phyloP scores from a whole-genome alignment of 2,329 filamentous ascomycete genomes.

The Ascochyta lentis region DNA sequence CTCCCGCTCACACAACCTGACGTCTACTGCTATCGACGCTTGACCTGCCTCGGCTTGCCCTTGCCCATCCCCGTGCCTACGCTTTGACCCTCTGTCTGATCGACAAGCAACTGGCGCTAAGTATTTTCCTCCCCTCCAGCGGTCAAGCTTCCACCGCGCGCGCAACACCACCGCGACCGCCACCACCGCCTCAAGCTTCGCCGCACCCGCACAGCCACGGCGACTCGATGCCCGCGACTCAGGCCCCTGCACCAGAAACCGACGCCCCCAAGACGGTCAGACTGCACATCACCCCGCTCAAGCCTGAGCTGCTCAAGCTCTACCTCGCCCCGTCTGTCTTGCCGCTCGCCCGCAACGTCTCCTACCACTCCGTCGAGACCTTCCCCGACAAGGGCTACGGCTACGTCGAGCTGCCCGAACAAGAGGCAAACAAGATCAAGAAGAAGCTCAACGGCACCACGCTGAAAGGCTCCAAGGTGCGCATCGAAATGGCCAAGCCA shows the following conservation, averaged over 20 bases:
- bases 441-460: conserved; percentile 89
- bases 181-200: conserved; percentile 1
- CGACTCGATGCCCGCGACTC: conserved; percentile 44
- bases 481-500: conserved; percentile 79
- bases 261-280: conserved; percentile 52
- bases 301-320: conserved; percentile 72
- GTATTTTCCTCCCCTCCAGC: conserved; percentile 43
- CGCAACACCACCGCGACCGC: neutral
- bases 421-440: conserved; percentile 88
- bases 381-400: conserved; percentile 92
- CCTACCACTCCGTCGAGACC: conserved; percentile 84
- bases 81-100: neutral
- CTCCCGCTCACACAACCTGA: neutral
- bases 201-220: conserved; percentile 18
- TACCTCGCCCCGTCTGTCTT: conserved; percentile 74
- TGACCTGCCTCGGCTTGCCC: conserved; percentile 2
- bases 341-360: conserved; percentile 75
- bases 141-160: conserved; percentile 8
- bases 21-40: neutral
- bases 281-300: conserved; percentile 89
- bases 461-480: conserved; percentile 83
- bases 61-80: neutral
- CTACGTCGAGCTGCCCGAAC: conserved; percentile 80
- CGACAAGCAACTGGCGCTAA: conserved; percentile 35
- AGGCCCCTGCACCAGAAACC: conserved; percentile 31